phyloP scores from a whole-genome alignment of 768 basidiomycete species.

The Rubroboletus satanas region DNA sequence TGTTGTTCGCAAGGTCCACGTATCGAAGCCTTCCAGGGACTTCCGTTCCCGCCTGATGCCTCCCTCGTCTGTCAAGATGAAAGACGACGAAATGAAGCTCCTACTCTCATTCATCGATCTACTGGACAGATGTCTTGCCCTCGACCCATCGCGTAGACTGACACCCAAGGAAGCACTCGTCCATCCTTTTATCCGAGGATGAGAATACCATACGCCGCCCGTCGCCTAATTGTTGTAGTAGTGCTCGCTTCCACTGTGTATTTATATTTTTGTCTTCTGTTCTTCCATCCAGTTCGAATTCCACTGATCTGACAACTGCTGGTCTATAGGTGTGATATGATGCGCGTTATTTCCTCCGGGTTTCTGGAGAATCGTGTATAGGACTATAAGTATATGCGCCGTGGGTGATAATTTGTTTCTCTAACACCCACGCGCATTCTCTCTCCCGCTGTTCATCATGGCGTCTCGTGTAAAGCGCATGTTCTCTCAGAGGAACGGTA shows the following conservation, averaged over 20 bases:
- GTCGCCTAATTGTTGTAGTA: constrained; percentile 18
- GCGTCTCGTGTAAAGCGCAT: constrained; percentile 10
- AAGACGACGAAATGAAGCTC: constrained; percentile 85
- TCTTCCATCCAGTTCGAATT: constrained; percentile 4
- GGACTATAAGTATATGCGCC: constrained; percentile 4
- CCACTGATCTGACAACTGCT: constrained; percentile 13
- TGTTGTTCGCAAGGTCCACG: constrained; percentile 72
- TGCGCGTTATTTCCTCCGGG: background rate
- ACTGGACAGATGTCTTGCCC: constrained; percentile 82
- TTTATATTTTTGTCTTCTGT: constrained; percentile 17
- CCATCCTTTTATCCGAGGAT: constrained; percentile 81
- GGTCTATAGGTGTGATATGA: constrained; percentile 6
- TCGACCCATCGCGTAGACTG: constrained; percentile 84
- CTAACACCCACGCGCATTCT: background rate
- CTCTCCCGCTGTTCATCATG: constrained; percentile 10
- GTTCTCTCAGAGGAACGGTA: constrained; percentile 11
- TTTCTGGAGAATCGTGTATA: background rate
- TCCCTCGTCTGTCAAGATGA: constrained; percentile 68
- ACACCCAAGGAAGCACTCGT: constrained; percentile 86
- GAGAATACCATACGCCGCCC: constrained; percentile 13
- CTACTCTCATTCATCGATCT: constrained; percentile 81
- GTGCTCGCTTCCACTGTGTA: constrained; percentile 18
- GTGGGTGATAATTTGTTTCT: background rate
- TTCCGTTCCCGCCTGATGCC: constrained; percentile 81
- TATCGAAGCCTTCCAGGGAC: constrained; percentile 80